These are phyloP conservation scores for Myriosclerotinia curreyana DNA, from an alignment of 2,329 filamentous ascomycete genomes.

Conservation along the genomic window DNA sequence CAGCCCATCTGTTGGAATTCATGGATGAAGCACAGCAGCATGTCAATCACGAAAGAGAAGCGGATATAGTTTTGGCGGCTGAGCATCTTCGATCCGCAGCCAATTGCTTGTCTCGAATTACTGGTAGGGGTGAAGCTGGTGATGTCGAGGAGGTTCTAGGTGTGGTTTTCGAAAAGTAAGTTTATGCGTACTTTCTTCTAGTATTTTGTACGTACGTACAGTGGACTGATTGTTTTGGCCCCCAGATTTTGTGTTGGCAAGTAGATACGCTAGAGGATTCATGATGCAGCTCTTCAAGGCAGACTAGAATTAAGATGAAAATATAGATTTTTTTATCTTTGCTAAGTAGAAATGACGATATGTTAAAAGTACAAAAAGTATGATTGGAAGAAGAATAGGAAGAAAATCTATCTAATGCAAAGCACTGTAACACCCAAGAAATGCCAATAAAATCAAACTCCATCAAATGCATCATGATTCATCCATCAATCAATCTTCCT, in stretches of 20 bases:
- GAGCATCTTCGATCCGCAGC: constrained; percentile 83
- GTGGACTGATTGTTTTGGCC: constrained; percentile 17
- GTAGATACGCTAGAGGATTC: constrained; percentile 22
- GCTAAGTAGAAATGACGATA: not conserved
- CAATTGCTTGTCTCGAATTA: constrained; percentile 78
- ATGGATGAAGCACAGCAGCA: constrained; percentile 51
- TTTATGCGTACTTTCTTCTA: not conserved
- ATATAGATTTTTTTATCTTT: not conserved
- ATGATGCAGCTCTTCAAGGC: not conserved
- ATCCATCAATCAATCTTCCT: not conserved
- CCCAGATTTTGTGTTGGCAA: constrained; percentile 38
- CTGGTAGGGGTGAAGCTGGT: constrained; percentile 76
- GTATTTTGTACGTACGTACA: not conserved
- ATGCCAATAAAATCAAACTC: not conserved
- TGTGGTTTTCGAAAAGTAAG: constrained; percentile 92
- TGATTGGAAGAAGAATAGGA: not conserved
- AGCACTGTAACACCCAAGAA: not conserved
- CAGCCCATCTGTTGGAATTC: constrained; percentile 70
- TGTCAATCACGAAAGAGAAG: constrained; percentile 45
- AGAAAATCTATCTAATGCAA: constrained; percentile 5
- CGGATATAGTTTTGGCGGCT: constrained; percentile 86
- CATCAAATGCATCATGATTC: constrained; percentile 6
- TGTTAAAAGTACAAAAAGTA: constrained; percentile 9
- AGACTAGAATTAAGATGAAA: not conserved
- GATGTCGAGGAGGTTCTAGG: constrained; percentile 95